These are phyloP conservation scores for Durusdinium trenchii DNA, from an alignment of 73 alveolate genomes.

Conservation along the genomic window DNA sequence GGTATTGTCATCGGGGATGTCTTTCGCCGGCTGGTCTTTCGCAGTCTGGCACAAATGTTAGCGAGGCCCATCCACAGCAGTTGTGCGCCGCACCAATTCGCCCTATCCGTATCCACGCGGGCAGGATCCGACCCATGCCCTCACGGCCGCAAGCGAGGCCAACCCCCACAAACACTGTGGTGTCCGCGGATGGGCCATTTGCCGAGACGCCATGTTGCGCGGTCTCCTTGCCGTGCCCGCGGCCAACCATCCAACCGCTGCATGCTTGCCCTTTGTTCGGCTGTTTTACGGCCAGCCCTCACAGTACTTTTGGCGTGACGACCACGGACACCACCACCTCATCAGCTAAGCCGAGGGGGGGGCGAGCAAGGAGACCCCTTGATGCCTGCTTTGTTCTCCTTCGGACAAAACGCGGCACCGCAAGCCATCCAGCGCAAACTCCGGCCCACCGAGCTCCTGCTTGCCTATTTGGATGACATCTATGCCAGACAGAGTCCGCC, in stretches of 20 bases:
- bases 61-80: not conserved
- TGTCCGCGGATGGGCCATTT: not conserved
- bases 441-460: not conserved
- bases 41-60: not conserved
- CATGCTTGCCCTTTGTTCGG: not conserved
- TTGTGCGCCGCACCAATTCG: not conserved
- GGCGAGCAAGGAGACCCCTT: not conserved
- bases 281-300: not conserved
- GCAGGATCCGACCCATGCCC: not conserved
- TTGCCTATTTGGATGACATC: not conserved
- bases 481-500: no score
- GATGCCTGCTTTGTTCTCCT: not conserved
- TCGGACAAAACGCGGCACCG: not conserved
- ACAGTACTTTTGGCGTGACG: no score
- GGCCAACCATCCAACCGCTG: not conserved
- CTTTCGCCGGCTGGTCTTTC: not conserved
- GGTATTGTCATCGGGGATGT: no score
- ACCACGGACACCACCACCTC: no score
- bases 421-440: not conserved
- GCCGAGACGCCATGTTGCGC: not conserved
- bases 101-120: not conserved
- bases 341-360: no score
- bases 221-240: no score
- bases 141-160: not conserved
- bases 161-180: not conserved